Evolutionary conservation across 2,329 filamentous ascomycete genomes (phyloP).

Genomic region (Alternaria ethzedia): DNA sequence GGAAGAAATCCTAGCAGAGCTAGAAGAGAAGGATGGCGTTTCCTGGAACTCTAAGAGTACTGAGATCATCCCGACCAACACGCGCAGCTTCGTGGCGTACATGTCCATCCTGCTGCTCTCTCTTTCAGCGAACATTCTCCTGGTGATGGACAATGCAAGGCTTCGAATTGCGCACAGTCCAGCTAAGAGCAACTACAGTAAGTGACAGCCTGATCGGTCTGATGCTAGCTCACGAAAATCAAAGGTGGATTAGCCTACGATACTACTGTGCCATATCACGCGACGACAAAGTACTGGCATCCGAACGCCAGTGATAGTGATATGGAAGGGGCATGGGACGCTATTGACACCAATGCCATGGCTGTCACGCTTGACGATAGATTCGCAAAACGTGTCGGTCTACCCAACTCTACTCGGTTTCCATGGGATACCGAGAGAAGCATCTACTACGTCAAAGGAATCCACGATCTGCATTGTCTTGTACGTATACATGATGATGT

Average conservation of each 20-base stretch:
- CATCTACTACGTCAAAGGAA: conserved; percentile 45
- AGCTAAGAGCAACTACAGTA: conserved; percentile 36
- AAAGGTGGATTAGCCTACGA: conserved; percentile 40
- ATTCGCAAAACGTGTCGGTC: conserved; percentile 28
- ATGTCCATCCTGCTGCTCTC: conserved; percentile 39
- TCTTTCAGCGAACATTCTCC: conserved; percentile 36
- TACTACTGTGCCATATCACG: conserved; percentile 32
- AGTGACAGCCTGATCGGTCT: conserved; percentile 1
- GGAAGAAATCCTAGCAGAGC: conserved; percentile 16
- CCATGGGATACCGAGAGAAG: conserved; percentile 46
- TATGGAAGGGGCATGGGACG: conserved; percentile 43
- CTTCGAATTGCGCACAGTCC: conserved; percentile 23
- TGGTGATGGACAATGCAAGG: conserved; percentile 35
- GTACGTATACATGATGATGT: conserved; percentile 13
- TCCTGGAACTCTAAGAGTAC: conserved; percentile 33
- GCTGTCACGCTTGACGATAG: conserved; percentile 41
- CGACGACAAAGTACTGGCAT: conserved; percentile 40
- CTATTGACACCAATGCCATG: conserved; percentile 41
- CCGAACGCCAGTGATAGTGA: conserved; percentile 32
- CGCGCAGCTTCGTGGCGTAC: conserved; percentile 32
- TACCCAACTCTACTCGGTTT: conserved; percentile 37
- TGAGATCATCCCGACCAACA: conserved; percentile 36
- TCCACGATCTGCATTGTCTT: conserved; percentile 45
- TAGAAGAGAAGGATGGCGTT: conserved; percentile 31
- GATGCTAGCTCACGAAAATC: background rate